phyloP scores from a whole-genome alignment of 805 yeast species.

The Metschnikowia gruessii region DNA sequence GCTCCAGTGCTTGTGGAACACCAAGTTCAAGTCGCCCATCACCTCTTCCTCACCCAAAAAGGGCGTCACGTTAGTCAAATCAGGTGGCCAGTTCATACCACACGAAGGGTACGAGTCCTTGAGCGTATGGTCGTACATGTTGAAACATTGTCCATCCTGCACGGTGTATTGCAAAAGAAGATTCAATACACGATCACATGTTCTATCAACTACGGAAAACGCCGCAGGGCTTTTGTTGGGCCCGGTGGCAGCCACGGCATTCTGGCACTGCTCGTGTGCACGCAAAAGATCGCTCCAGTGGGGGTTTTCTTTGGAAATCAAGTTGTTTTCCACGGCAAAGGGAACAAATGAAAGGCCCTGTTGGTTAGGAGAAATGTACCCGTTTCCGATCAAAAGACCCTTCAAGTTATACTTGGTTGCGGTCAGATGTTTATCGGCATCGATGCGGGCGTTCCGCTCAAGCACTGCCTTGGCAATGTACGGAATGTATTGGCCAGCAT shows the following conservation, averaged over 20 bases:
- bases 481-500: slow-evolving; percentile 96
- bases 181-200: slow-evolving; percentile 49
- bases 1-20: slow-evolving; percentile 52
- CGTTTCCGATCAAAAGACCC: slow-evolving; percentile 83
- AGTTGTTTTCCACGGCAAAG: slow-evolving; percentile 55
- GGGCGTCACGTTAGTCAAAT: slow-evolving; percentile 45
- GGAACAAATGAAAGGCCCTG: slow-evolving; percentile 83
- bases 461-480: slow-evolving; percentile 68
- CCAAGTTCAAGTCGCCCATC: slow-evolving; percentile 49
- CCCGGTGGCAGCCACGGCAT: slow-evolving; percentile 35
- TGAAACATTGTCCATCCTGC: slow-evolving; percentile 58
- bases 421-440: slow-evolving; percentile 2
- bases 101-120: slow-evolving; percentile 78
- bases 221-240: slow-evolving; percentile 15
- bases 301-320: slow-evolving; percentile 45
- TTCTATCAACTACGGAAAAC: slow-evolving; percentile 8
- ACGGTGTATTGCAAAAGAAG: slow-evolving; percentile 34
- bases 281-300: slow-evolving; percentile 41
- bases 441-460: slow-evolving; percentile 37
- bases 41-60: slow-evolving; percentile 51
- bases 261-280: slow-evolving; percentile 61
- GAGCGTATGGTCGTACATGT: slow-evolving; percentile 77
- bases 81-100: slow-evolving; percentile 91
- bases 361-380: slow-evolving; percentile 87
- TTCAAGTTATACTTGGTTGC: slow-evolving; percentile 42